Evolutionary conservation across 331 rosid genomes (phyloP), one percentile per base, ranked within the genome.

Genomic region (Acacia concinna): DNA sequence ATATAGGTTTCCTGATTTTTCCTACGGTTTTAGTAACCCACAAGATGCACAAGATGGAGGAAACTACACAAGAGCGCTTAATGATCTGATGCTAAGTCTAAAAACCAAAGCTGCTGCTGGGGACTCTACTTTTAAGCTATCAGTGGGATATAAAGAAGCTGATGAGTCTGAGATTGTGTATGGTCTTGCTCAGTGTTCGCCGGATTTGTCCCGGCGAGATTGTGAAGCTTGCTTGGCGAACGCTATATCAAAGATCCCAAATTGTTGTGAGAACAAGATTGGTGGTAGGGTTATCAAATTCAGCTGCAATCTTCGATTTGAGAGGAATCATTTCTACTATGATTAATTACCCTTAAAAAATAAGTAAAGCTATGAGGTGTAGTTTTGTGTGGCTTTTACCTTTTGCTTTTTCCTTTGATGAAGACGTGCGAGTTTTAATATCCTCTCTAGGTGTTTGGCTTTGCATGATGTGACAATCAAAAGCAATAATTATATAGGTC

Each of bases 121-220:
- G 34, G 75, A 67, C 40, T 75, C 85, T 7, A 70, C 6, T 25
- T 66, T 6, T 2, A 85, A 85, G 37, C 79, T 74, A 18, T 76
- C 79, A 9, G 41, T 8, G 25, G 21, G 38, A 30, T 28, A 62
- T 5, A 17, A 27, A 5, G 32, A 15, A 15, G 68, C 4, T 13
- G 34, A 27, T 62, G 37, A 62, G 10, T 30, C 21, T 62, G 38
- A 62, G 17, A 62, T 20, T 62, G 68, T 62, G 8, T 62, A 62
- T 62, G 68, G 68, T 62, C 68, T 62, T 62, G 40, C 37, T 62
- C 68, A 62, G 40, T 62, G 68, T 23, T 28, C 40, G 21, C 68
- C 68, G 37, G 68, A 62, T 62, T 30, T 62, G 68, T 62, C 68
- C 17, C 8, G 37, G 12, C 21, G 34, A 62, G 68, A 62, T 30